Evolutionary conservation across 768 basidiomycete genomes (phyloP).

Genomic region (Russula earlei): DNA sequence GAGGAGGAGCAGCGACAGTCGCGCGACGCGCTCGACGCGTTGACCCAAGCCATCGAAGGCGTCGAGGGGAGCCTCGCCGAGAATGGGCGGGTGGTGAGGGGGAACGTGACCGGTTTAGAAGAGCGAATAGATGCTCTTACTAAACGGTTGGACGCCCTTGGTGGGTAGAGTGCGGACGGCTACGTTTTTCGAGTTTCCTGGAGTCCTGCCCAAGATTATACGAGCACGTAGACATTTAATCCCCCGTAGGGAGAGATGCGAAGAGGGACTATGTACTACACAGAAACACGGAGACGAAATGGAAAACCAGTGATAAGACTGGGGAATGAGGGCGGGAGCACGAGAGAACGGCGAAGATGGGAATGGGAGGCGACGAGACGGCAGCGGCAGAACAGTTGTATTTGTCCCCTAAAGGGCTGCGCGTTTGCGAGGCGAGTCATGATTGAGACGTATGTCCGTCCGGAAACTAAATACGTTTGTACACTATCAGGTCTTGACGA

Average conservation of each 20-base stretch:
- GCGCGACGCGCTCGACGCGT: constrained; percentile 53
- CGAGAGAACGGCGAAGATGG: too few species aligned
- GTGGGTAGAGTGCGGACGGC: neutral
- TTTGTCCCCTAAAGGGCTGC: too few species aligned
- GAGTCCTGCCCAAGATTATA: too few species aligned
- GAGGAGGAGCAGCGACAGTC: constrained; percentile 66
- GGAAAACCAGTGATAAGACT: too few species aligned
- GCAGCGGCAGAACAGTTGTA: too few species aligned
- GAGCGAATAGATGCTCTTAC: constrained; percentile 41
- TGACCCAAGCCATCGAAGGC: constrained; percentile 55
- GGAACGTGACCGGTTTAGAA: constrained; percentile 68
- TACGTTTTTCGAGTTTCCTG: neutral
- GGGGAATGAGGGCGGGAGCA: too few species aligned
- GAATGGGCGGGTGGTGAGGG: constrained; percentile 60
- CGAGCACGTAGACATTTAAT: neutral
- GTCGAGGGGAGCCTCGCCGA: constrained; percentile 71
- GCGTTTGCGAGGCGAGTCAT: too few species aligned
- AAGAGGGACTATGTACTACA: neutral
- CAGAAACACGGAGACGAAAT: too few species aligned
- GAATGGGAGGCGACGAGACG: too few species aligned
- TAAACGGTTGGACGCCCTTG: constrained; percentile 34
- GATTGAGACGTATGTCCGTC: too few species aligned
- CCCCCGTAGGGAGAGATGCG: neutral
- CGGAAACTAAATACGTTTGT: too few species aligned
- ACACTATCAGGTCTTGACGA: too few species aligned